These are phyloP conservation scores for Alopecurus myosuroides DNA, from an alignment of 176 grass and related monocot genomes.

Conservation along the genomic window DNA sequence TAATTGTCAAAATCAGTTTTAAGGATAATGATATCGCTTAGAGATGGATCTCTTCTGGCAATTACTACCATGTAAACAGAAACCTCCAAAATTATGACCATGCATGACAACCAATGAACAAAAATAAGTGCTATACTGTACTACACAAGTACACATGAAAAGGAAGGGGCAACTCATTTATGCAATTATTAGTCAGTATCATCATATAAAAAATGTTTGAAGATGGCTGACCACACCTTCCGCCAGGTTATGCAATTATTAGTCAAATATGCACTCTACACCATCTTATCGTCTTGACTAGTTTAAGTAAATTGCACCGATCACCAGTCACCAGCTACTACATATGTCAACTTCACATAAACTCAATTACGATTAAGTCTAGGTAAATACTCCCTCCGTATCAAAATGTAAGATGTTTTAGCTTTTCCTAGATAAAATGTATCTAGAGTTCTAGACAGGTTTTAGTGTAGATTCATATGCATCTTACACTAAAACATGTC, in stretches of 20 bases:
- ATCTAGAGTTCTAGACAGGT: no score
- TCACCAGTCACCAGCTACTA: not conserved
- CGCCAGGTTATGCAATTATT: not conserved
- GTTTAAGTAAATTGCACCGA: not conserved
- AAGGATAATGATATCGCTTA: not conserved
- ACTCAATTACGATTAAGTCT: not conserved
- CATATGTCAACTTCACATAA: not conserved
- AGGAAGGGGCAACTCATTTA: not conserved
- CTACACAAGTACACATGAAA: not conserved
- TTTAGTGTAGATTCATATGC: no score
- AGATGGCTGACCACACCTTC: not conserved
- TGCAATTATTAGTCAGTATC: not conserved
- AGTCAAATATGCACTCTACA: not conserved
- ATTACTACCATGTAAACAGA: not conserved
- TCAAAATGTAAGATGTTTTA: no score
- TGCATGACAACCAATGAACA: constrained; percentile 4
- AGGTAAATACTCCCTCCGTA: no score
- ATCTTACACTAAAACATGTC: no score
- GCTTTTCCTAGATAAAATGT: no score
- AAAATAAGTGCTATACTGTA: not conserved
- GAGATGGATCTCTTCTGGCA: not conserved
- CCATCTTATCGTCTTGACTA: not conserved
- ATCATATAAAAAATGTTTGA: not conserved
- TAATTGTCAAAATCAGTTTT: not conserved
- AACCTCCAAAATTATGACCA: not conserved